Base-by-base conservation (phyloP, 768 basidiomycete species). In the Mycena indigotica region DNA sequence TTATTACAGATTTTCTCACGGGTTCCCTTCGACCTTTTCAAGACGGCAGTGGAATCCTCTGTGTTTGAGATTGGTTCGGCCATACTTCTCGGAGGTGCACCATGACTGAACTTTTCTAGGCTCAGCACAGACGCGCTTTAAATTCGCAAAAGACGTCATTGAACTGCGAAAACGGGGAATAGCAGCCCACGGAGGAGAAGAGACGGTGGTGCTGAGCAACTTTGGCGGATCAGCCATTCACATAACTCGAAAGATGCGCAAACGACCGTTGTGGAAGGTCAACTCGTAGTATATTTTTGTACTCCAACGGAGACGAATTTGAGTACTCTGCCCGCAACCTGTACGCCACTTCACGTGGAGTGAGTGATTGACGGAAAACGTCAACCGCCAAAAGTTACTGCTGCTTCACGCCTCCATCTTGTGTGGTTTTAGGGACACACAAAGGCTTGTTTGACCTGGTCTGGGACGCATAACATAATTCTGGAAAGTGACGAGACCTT, bases 81-180 rank as follows among this genome's bases (percentile, higher is more conserved):
- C 52, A 23, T 60, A 30, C 49, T 57, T 52, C 62, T 57, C n/a
- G n/a, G n/a, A n/a, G n/a, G n/a, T n/a, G n/a, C n/a, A n/a, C n/a
- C n/a, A 58, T 62, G 30, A 23, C 26, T 46, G 55, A 67, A 57
- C 69, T 58, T 59, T 57, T 28, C 46, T 71, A 89, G 89, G 87
- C 21, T 84, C 89, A 56, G 90, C 91, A 73, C 93, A 95, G 69
- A 84, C 85, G 58, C 85, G 93, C 45, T 97, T 95, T 77, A 89
- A 88, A 67, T 95, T 95, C 73, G 92, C 93, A 3, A 95, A 95
- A 72, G 91, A 92, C 62, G 91, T 87, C 13, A 88, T 95, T 66
- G 89, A 91, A 66, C 66, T 87, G 66, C 82, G 93, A 65, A 95
- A 92, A 73, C 85, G 84, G 68, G 85, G 86, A n/a, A 81, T 86